Evolutionary conservation across 2,329 filamentous ascomycete genomes (phyloP).

Genomic region (Xylariaceae sp.): DNA sequence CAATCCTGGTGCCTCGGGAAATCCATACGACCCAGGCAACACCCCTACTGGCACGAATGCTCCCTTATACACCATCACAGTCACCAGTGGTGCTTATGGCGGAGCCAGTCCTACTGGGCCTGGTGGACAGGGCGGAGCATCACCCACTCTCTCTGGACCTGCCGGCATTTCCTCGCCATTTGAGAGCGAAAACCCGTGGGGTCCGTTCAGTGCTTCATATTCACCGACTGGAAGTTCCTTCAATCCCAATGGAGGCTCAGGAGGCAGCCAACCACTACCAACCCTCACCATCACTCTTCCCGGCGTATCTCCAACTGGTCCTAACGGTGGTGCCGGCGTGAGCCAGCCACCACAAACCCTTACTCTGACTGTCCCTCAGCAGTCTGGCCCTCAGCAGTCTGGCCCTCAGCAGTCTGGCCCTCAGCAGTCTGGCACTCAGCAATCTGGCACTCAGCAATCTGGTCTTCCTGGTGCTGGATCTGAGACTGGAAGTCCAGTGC

Average conservation of each 20-base stretch:
- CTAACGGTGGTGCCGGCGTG: constrained; percentile 1
- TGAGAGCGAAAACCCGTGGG: constrained; percentile 4
- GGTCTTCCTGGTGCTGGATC: background rate
- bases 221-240: constrained; percentile 14
- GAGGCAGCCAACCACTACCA: constrained; percentile 18
- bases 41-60: constrained; percentile 8
- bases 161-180: constrained; percentile 17
- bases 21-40: constrained; percentile 9
- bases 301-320: constrained; percentile 12
- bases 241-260: constrained; percentile 14
- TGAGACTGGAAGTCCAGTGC: constrained; percentile 1
- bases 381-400: no score
- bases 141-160: constrained; percentile 21
- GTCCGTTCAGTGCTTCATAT: constrained; percentile 9
- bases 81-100: constrained; percentile 10
- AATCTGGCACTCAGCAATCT: no score
- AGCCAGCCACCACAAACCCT: constrained; percentile 7
- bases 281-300: constrained; percentile 29
- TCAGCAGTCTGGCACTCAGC: no score
- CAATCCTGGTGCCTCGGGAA: constrained; percentile 2
- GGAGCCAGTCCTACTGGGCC: constrained; percentile 14
- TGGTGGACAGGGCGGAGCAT: constrained; percentile 20
- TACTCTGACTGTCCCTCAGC: constrained; percentile 6
- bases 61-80: constrained; percentile 13
- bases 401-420: no score